phyloP scores from a whole-genome alignment of 208 protist species.

The Crithidia fasciculata region DNA sequence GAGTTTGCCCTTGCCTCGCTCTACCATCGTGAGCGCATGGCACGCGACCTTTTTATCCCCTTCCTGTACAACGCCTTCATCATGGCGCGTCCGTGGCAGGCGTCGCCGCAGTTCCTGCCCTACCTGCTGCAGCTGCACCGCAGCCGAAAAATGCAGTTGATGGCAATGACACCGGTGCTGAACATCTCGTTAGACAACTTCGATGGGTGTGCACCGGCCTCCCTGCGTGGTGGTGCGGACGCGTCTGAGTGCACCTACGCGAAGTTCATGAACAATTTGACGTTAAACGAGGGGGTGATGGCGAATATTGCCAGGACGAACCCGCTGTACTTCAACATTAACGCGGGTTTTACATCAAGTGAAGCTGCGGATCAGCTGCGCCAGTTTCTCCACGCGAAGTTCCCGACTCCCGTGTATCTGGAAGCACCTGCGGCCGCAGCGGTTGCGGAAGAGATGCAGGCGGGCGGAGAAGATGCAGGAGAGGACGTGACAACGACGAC shows the following conservation, averaged over 20 bases:
- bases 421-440: background rate
- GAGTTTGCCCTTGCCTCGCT: slow-evolving; percentile 41
- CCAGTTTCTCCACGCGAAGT: slow-evolving; percentile 29
- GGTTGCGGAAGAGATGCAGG: background rate
- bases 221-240: slow-evolving; percentile 18
- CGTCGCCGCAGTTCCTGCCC: slow-evolving; percentile 51
- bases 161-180: background rate
- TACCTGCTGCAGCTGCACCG: slow-evolving; percentile 33
- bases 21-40: slow-evolving; percentile 29
- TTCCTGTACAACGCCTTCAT: slow-evolving; percentile 75
- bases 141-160: background rate
- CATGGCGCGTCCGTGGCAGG: slow-evolving; percentile 64
- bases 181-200: slow-evolving; percentile 42
- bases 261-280: slow-evolving; percentile 33
- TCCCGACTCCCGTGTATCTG: slow-evolving; percentile 29
- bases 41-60: slow-evolving; percentile 47
- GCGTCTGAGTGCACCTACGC: slow-evolving; percentile 29
- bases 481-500: background rate
- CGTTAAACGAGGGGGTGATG: slow-evolving; percentile 17
- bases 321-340: slow-evolving; percentile 58
- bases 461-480: background rate
- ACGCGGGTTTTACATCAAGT: slow-evolving; percentile 20
- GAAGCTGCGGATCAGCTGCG: slow-evolving; percentile 28
- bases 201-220: slow-evolving; percentile 56
- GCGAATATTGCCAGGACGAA: slow-evolving; percentile 1